Evolutionary conservation across 2,329 filamentous ascomycete species (phyloP).

Genomic region (Lecanoromycetidae sp.): DNA sequence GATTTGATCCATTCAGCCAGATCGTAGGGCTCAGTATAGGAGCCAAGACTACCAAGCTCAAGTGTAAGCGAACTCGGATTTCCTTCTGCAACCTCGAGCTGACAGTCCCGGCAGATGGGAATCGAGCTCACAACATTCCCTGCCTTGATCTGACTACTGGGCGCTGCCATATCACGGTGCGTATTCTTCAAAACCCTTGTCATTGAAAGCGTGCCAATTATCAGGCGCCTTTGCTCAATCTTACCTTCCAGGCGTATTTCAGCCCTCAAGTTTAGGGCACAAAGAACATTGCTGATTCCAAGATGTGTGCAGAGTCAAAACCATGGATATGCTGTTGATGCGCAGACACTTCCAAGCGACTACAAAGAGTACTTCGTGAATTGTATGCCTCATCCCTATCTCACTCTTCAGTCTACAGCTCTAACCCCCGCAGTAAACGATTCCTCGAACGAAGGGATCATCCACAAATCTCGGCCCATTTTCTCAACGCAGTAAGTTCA

Average conservation of each 20-base stretch:
- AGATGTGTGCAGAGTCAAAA: constrained; percentile 80
- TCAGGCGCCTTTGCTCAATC: too few species aligned
- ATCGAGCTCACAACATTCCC: constrained; percentile 97
- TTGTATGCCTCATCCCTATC: not conserved
- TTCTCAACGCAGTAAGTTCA: constrained; percentile 96
- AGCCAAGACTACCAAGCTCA: constrained; percentile 87
- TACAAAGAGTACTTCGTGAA: constrained; percentile 93
- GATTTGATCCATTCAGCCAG: too few species aligned
- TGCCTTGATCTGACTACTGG: constrained; percentile 88
- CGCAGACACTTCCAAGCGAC: constrained; percentile 64
- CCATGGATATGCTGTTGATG: constrained; percentile 92
- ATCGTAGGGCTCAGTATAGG: constrained; percentile 81
- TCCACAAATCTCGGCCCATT: constrained; percentile 90
- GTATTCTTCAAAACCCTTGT: not conserved
- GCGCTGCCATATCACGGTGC: constrained; percentile 33
- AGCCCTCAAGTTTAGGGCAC: too few species aligned
- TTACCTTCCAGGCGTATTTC: too few species aligned
- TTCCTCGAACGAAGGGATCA: constrained; percentile 92
- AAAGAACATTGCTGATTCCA: not conserved
- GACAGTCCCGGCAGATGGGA: not conserved
- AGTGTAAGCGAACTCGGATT: constrained; percentile 58
- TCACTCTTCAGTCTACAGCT: not conserved
- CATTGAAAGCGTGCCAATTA: too few species aligned
- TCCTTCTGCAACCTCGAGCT: too few species aligned
- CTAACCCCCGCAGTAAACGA: constrained; percentile 64